Base-by-base conservation (phyloP, 2,329 filamentous ascomycete genomes). In the Diaporthe eres region DNA sequence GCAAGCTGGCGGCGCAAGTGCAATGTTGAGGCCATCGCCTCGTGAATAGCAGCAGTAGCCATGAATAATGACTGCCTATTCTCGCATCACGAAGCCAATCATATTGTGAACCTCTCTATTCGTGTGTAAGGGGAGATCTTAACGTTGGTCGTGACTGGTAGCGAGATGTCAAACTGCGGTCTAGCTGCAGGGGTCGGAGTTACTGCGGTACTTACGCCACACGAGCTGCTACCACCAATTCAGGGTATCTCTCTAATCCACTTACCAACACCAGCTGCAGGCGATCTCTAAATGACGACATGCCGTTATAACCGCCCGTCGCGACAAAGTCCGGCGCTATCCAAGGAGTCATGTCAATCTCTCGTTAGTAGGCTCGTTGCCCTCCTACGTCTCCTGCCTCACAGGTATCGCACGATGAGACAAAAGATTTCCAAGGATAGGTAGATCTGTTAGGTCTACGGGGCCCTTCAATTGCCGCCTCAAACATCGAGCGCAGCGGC, bases 171-270 rank as follows among this genome's bases (percentile, higher is more conserved):
- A 34, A 60, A 19, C 8, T 22, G 39, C 22, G n/a, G 39, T 65
- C 3, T 6, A 1, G 57, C 7, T 13, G 22, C 9, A 12, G 12
- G n/a, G 22, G 47, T 2, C 3, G 19, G 44, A 17, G 22, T 53
- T 68, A 68, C 34, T 25, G 13, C 0, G 31, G 15, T 53, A 68
- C 65, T 42, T 53, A 19, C 1, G 3, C 2, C 12, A 17, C 1
- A 12, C 19, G 0, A 6, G 2, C 2, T 4, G 13, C 10, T 22
- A 6, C 12, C 12, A 13, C 2, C 8, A 10, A 3, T 1, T 9
- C 1, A 4, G 5, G 15, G 65, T 68, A 68, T 13, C 34, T 1
- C 9, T 12, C 47, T 68, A 68, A 25, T 8, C 6, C n/a, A n/a
- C 22, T 22, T 4, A 2, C 44, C 13, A 28, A 22, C 28, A 39